A percentile compares a stretch with the other conserved stretches of the same genome.
Evolutionary conservation across 352 stramenopile genomes (phyloP).

Genomic region (Pythium myriotylum): DNA sequence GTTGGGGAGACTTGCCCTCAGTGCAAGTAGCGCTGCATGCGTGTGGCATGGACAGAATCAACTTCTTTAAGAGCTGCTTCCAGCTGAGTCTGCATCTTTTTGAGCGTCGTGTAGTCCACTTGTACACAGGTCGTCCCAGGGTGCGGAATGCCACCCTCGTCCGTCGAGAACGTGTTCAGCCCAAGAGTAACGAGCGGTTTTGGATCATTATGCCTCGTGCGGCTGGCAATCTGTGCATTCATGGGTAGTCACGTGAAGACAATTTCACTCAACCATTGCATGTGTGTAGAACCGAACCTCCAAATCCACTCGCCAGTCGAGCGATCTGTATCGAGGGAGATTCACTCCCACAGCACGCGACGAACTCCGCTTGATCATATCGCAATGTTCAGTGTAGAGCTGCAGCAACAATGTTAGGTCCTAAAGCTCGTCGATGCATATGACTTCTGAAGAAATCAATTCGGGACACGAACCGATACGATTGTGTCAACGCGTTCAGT

Average conservation of each 20-base stretch:
- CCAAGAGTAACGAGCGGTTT: slow-evolving; percentile 72
- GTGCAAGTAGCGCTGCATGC: slow-evolving; percentile 78
- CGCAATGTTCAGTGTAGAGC: slow-evolving; percentile 52
- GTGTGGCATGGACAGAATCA: slow-evolving; percentile 66
- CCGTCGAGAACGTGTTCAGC: slow-evolving; percentile 42
- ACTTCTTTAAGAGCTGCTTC: slow-evolving; percentile 70
- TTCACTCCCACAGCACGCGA: slow-evolving; percentile 40
- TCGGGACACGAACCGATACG: slow-evolving; percentile 38
- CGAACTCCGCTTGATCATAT: slow-evolving; percentile 57
- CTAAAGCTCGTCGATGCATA: too few relatives aligned
- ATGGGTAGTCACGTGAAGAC: neutral
- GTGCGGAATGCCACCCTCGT: slow-evolving; percentile 11
- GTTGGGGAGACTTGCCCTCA: slow-evolving; percentile 31
- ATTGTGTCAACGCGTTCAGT: slow-evolving; percentile 46
- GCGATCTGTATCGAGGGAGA: slow-evolving; percentile 56
- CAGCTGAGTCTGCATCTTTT: slow-evolving; percentile 63
- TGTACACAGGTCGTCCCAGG: slow-evolving; percentile 50
- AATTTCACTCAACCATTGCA: neutral
- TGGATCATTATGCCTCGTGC: slow-evolving; percentile 59
- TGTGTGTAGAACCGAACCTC: slow-evolving; percentile 48
- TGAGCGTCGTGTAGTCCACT: slow-evolving; percentile 66
- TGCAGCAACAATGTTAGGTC: slow-evolving; percentile 15
- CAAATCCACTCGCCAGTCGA: slow-evolving; percentile 84
- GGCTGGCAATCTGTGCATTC: slow-evolving; percentile 53
- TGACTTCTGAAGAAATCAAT: too few relatives aligned